These are phyloP conservation scores for Populus deltoides DNA, from an alignment of 345 rosid species.

Conservation along the genomic window DNA sequence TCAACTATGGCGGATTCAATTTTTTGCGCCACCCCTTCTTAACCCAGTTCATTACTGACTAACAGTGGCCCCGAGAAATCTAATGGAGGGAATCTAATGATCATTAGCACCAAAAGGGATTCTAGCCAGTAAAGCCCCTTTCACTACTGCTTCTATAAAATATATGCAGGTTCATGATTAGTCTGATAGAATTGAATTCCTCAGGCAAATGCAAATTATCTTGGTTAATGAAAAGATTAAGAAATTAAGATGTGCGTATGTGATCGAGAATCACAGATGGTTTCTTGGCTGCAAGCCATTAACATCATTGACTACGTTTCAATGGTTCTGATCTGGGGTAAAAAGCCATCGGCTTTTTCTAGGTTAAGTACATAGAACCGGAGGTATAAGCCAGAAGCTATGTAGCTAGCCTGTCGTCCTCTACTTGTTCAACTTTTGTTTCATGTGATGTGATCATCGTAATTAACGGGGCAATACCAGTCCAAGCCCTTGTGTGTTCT, in stretches of 20 bases:
- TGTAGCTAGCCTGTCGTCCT: neutral
- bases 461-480: neutral
- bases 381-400: neutral
- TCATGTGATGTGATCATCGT: neutral
- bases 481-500: neutral
- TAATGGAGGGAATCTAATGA: constrained; percentile 41
- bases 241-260: neutral
- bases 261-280: neutral
- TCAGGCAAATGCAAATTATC: constrained; percentile 11
- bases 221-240: neutral
- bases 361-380: neutral
- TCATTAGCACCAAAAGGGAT: constrained; percentile 27
- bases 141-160: constrained; percentile 12
- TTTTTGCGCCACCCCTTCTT: neutral
- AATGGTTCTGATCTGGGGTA: neutral
- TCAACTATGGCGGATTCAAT: neutral
- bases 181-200: constrained; percentile 27
- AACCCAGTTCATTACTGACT: neutral
- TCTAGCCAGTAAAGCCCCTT: constrained; percentile 25
- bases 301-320: neutral
- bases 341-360: neutral
- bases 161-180: constrained; percentile 25
- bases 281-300: neutral
- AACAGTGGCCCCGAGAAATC: constrained; percentile 35
- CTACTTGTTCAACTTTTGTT: neutral